Conservation (phyloP, 352 stramenopile genomes). For the Globisporangium rhizosaccharum region DNA sequence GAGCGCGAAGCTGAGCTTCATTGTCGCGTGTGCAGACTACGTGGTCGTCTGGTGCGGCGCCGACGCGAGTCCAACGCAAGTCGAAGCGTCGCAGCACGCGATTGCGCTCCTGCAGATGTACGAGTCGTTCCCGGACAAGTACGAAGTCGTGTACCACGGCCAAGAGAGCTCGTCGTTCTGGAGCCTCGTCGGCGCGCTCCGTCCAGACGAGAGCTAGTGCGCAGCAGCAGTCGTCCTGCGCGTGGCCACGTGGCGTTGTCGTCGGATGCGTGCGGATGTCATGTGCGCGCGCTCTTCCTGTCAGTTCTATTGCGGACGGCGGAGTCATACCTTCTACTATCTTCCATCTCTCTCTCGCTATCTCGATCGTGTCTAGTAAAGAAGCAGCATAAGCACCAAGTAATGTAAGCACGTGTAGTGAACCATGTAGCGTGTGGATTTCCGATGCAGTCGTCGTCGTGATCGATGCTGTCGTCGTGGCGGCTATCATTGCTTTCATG, state of each 20-base stretch:
- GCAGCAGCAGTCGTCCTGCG: not conserved
- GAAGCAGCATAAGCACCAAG: not conserved
- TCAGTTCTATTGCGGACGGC: too few species aligned
- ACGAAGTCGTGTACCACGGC: slow-evolving; percentile 62
- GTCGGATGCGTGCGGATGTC: not conserved
- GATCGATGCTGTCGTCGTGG: too few species aligned
- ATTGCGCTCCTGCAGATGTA: slow-evolving; percentile 65
- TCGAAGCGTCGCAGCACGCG: slow-evolving; percentile 58
- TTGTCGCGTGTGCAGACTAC: slow-evolving; percentile 67
- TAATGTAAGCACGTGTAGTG: not conserved
- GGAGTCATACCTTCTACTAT: too few species aligned
- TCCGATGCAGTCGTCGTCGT: too few species aligned
- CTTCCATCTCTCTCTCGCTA: too few species aligned
- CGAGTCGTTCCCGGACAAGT: slow-evolving; percentile 68
- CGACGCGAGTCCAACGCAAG: slow-evolving; percentile 36
- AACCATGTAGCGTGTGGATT: not conserved
- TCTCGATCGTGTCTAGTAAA: too few species aligned
- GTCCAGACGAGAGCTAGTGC: slow-evolving; percentile 20
- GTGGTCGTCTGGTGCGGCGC: slow-evolving; percentile 81
- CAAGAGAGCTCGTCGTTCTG: slow-evolving; percentile 71
- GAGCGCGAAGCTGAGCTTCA: slow-evolving; percentile 51
- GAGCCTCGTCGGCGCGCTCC: slow-evolving; percentile 45
- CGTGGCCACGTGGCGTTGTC: not conserved
- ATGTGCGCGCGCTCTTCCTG: too few species aligned
- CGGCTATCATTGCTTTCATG: too few species aligned